Conservation (phyloP, 202 grass and related monocot species). For the Alloteropsis angusta region DNA sequence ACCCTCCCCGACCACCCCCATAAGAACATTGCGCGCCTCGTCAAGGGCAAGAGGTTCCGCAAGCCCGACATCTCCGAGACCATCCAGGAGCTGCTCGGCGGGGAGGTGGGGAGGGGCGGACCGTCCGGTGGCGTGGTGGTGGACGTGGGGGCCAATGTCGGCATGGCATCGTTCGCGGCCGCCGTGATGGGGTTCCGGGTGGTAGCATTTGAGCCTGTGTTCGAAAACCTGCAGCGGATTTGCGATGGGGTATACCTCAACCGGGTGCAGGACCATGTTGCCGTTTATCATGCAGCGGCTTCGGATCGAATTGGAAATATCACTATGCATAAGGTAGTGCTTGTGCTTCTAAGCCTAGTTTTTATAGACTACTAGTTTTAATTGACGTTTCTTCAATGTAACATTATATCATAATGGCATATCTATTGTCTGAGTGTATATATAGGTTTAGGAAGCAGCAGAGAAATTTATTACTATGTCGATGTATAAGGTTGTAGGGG, state of each 20-base stretch:
- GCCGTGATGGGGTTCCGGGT: slow-evolving; percentile 82
- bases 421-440: not conserved
- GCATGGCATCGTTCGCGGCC: slow-evolving; percentile 78
- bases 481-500: not conserved
- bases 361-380: not conserved
- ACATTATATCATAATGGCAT: not conserved
- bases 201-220: slow-evolving; percentile 67
- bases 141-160: slow-evolving; percentile 86
- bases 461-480: not conserved
- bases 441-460: not conserved
- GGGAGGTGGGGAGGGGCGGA: slow-evolving; percentile 10
- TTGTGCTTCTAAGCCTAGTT: not conserved
- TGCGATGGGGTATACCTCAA: slow-evolving; percentile 79
- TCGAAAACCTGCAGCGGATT: slow-evolving; percentile 80
- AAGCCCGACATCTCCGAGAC: slow-evolving; percentile 77
- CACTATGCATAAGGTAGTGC: slow-evolving; percentile 69
- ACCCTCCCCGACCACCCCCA: slow-evolving; percentile 68
- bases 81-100: slow-evolving; percentile 56
- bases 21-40: slow-evolving; percentile 69
- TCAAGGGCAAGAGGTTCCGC: slow-evolving; percentile 80
- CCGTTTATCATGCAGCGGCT: slow-evolving; percentile 42
- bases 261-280: slow-evolving; percentile 41
- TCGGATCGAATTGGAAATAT: slow-evolving; percentile 76
- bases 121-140: slow-evolving; percentile 39
- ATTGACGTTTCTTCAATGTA: not conserved